Conservation (phyloP, 345 rosid genomes). For the Arabidopsis arenosa region DNA sequence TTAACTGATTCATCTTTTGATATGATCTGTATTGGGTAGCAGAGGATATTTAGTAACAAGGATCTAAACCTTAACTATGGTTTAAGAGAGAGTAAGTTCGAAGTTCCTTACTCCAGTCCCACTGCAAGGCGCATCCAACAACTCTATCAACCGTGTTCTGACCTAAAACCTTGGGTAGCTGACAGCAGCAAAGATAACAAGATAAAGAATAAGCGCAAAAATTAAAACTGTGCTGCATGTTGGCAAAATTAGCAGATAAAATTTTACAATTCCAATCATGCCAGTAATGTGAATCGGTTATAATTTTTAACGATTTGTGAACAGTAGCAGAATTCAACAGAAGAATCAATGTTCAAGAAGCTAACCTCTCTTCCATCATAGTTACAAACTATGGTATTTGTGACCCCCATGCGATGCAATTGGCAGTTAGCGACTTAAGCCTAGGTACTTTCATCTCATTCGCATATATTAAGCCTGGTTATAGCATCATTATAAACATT, state of each 20-base stretch:
- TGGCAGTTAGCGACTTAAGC: slow-evolving; percentile 87
- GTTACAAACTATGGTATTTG: slow-evolving; percentile 88
- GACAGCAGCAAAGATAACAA: slow-evolving; percentile 37
- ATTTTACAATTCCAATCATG: not conserved
- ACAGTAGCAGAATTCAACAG: slow-evolving; percentile 1
- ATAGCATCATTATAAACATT: slow-evolving; percentile 34
- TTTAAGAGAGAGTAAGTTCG: slow-evolving; percentile 21
- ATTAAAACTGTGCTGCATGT: not conserved
- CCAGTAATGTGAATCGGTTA: slow-evolving; percentile 1
- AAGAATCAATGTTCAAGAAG: slow-evolving; percentile 18
- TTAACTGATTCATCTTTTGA: slow-evolving; percentile 97
- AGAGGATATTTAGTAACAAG: slow-evolving; percentile 21
- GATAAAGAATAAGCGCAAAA: not conserved
- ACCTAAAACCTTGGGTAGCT: slow-evolving; percentile 82
- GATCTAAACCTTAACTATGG: not conserved
- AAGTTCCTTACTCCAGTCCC: slow-evolving; percentile 84
- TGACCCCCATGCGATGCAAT: slow-evolving; percentile 95
- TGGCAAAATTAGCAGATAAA: not conserved
- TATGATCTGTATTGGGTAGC: slow-evolving; percentile 63
- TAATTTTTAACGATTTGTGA: not conserved
- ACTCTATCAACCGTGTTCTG: slow-evolving; percentile 72
- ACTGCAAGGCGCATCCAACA: slow-evolving; percentile 95
- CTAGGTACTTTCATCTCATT: slow-evolving; percentile 88
- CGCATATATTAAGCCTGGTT: slow-evolving; percentile 81
- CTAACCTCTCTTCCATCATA: slow-evolving; percentile 97